Evolutionary conservation across 1,284 basidiomycete species (phyloP), one percentile per base, ranked within the genome.

Genomic region (Coniferiporia weirii): DNA sequence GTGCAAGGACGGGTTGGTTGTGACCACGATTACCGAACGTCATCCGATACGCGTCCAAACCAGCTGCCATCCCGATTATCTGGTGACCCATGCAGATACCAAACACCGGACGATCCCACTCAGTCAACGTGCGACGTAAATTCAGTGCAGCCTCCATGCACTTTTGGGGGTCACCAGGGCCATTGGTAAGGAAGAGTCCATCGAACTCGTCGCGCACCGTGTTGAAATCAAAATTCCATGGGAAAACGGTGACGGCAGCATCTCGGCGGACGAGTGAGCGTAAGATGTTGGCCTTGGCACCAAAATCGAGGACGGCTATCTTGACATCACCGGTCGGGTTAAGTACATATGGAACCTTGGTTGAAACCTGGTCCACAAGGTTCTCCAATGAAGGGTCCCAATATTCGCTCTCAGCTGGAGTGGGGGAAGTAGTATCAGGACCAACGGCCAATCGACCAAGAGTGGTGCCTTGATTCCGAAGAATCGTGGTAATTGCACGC

Each of bases 41-140:
- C 94, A 97, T 97, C 36, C 95, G 83, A 73, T 98, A 98, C 6
- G 95, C 93, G 68, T 98, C 94, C 62, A 98, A 76, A 47, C 97
- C 97, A 19, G 95, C 95, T 15, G 96, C 96, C 77, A 99, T 90
- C 52, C 97, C 96, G 66, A 99, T 92, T 66, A 99, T 84, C 73
- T 97, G 95, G 72, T 97, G 93, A 51, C 95, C 97, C 97, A 99
- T 99, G 76, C 96, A 99, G 69, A 99, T 97, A 61, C 96, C 97
- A 68, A 99, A 99, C 55, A 99, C 82, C 20, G 96, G 96, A 70
- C 87, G 91, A 73, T 88, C 76, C 94, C 95, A 98, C 72, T 96
- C 90, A 53, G 82, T 69, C 57, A 98, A 76, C 15, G 92, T 94
- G 67, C 81, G 80, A 65, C 92, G 84, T 60, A 98, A 83, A 62